These are phyloP conservation scores for Fusarium pseudonygamai DNA, from an alignment of 2,329 filamentous ascomycete genomes.

Conservation along the genomic window DNA sequence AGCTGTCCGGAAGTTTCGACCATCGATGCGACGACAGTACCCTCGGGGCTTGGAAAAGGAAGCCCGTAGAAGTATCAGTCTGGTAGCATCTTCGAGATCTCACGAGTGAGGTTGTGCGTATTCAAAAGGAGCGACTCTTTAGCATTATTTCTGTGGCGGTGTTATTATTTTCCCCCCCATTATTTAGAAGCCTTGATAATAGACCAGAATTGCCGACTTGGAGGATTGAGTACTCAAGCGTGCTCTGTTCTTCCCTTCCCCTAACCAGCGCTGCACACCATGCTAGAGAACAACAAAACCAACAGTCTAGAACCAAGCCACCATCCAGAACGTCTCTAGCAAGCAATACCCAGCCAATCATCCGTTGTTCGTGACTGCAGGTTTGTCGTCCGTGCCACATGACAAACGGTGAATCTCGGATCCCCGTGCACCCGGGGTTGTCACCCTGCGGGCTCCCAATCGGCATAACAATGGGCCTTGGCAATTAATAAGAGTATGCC, in stretches of 20 bases:
- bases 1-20: not conserved
- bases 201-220: not conserved
- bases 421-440: not conserved
- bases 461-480: not conserved
- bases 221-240: not conserved
- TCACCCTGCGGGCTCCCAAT: not conserved
- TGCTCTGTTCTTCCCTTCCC: not conserved
- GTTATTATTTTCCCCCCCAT: not conserved
- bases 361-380: not conserved
- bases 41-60: not conserved
- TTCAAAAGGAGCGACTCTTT: not conserved
- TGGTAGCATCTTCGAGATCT: not conserved
- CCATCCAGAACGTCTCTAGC: not conserved
- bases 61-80: not conserved
- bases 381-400: not conserved
- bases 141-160: not conserved
- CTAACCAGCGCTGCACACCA: not conserved
- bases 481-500: not conserved
- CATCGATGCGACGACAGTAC: not conserved
- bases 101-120: fast-evolving
- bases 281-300: fast-evolving
- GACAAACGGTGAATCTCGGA: not conserved
- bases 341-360: not conserved
- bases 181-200: fast-evolving
- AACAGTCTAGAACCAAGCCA: not conserved